Percentiles rank a stretch among this genome's conserved stretches.
Evolutionary conservation across 2,329 filamentous ascomycete species (phyloP).

Genomic region (Sporothrix brasiliensis): DNA sequence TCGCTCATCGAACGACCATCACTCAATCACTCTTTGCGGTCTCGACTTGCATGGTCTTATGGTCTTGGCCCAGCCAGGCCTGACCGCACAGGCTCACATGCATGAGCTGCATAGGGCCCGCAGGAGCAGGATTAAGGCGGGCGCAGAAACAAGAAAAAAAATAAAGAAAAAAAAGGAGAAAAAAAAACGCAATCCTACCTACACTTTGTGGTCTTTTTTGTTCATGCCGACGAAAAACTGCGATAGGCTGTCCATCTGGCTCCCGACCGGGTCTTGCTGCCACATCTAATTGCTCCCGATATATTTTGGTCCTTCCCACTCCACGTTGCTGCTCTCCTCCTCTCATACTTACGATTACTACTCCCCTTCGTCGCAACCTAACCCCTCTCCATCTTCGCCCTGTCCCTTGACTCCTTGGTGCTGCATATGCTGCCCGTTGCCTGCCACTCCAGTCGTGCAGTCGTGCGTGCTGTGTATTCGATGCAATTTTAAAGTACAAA

Average conservation of each 20-base stretch:
- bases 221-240: background rate
- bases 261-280: background rate
- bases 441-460: too few species aligned
- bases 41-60: background rate
- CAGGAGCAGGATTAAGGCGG: background rate
- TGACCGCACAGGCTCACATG: conserved; percentile 1
- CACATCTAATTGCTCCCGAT: background rate
- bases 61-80: background rate
- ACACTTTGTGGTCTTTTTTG: background rate
- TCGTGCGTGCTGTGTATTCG: background rate
- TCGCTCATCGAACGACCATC: background rate
- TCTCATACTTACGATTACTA: background rate
- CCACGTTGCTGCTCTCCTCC: too few species aligned
- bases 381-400: background rate
- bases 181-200: background rate
- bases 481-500: too few species aligned
- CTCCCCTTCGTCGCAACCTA: background rate
- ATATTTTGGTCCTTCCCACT: background rate
- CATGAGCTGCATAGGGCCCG: background rate
- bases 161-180: too few species aligned
- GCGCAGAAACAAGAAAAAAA: background rate
- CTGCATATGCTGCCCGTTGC: too few species aligned
- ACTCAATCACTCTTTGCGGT: background rate
- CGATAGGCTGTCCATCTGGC: background rate
- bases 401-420: background rate